These are phyloP conservation scores for Durio zibethinus DNA, from an alignment of 345 rosid species.

Conservation along the genomic window DNA sequence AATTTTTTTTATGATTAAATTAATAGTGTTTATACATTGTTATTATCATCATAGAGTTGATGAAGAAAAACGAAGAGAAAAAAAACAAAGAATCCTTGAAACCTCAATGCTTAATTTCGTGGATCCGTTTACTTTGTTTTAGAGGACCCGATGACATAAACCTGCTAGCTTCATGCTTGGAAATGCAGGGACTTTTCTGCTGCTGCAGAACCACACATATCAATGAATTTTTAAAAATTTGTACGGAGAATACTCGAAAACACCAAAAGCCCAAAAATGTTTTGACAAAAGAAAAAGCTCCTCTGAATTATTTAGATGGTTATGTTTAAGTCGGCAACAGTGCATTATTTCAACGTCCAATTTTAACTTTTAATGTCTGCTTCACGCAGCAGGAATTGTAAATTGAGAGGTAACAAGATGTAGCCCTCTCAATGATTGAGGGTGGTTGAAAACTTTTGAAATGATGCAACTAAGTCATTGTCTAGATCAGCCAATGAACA, in stretches of 20 bases:
- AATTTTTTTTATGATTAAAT: no score
- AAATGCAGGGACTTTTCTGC: background rate
- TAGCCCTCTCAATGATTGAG: background rate
- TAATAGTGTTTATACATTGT: no score
- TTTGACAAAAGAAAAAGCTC: background rate
- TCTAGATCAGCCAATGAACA: no score
- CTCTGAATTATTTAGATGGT: background rate
- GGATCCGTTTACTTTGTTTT: no score
- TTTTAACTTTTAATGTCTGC: background rate
- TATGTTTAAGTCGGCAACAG: slow-evolving; percentile 8
- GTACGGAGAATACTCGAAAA: background rate
- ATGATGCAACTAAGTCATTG: background rate
- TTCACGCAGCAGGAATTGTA: background rate
- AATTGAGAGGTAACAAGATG: no score
- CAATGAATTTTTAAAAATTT: no score
- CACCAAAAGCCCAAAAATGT: background rate
- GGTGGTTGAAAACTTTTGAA: background rate
- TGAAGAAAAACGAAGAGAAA: no score
- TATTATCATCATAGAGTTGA: background rate
- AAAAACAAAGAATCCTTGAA: no score
- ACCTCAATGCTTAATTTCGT: no score
- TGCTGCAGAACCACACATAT: background rate
- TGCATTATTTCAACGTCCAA: background rate
- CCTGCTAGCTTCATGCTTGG: background rate
- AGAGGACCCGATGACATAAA: background rate